Base-by-base conservation (phyloP, 345 rosid species). In the Arabis hirsuta region DNA sequence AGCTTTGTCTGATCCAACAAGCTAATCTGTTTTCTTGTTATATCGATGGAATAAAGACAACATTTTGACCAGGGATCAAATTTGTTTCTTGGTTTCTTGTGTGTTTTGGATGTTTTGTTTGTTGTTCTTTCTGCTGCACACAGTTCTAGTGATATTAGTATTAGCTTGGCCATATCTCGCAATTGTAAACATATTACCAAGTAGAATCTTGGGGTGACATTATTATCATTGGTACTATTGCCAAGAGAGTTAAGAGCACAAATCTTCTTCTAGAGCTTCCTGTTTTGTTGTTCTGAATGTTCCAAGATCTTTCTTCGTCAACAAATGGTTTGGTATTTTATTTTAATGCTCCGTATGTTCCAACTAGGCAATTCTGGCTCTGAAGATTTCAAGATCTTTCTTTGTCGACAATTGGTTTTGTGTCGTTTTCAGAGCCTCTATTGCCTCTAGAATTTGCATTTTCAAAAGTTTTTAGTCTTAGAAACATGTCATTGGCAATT, bases 1-100 rank as follows among this genome's bases (percentile, higher is more conserved):
- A 62, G 74, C 75, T 69, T 76, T 76, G 74, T 62, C 11, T 62
- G 59, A 62, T 76, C 0, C 20, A 65, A 16, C 74, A 61, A 68
- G 29, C 65, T 62, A 54, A 43, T 67, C 59, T 12, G 16, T n/a
- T 46, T 57, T 76, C 60, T 69, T 76, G 79, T 56, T 48, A 29
- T 55, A 24, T 55, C 0, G 39, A 48, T 63, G 34, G 12, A 76
- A 76, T 76, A 68, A 76, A 63, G 20, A 43, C 0, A 47, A 73
- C 42, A 43, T 1, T 58, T 66, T 60, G 5, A 34, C 3, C 32
- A 39, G 19, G 59, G 68, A 59, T 45, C 55, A 44, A 19, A 32
- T 43, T 54, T 45, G 32, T 32, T 67, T 43, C n/a, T 34, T 68
- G 13, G 9, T 31, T 65, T 5, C 27, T 39, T 39, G 51, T 64